These are phyloP conservation scores for Inonotus hispidus DNA, from an alignment of 1,284 basidiomycete species.

Conservation along the genomic window DNA sequence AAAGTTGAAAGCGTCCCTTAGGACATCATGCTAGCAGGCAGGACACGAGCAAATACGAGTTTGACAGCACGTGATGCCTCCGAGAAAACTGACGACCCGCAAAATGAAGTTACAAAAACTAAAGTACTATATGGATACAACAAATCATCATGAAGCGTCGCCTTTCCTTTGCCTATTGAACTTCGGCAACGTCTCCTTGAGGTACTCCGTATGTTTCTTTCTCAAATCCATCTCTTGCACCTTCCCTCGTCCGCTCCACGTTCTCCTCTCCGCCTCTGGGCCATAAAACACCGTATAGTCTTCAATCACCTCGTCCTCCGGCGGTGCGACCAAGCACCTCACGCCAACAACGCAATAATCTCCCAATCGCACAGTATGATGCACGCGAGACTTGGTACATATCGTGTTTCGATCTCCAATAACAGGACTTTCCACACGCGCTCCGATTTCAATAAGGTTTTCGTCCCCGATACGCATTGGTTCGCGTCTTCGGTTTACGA, in stretches of 20 bases:
- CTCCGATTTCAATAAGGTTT: slow-evolving; percentile 91
- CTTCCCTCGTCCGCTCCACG: slow-evolving; percentile 83
- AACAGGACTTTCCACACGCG: slow-evolving; percentile 77
- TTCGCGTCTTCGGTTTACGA: slow-evolving; percentile 80
- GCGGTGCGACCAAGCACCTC: slow-evolving; percentile 68
- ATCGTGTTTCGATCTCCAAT: slow-evolving; percentile 85
- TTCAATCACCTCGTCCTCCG: slow-evolving; percentile 72
- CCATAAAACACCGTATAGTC: slow-evolving; percentile 87
- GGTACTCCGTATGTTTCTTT: slow-evolving; percentile 85
- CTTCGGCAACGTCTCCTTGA: slow-evolving; percentile 86
- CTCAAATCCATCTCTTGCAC: slow-evolving; percentile 80
- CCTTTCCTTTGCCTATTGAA: slow-evolving; percentile 69
- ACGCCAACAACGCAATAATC: slow-evolving; percentile 81
- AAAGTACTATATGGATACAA: too few species aligned
- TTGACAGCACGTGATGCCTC: too few species aligned
- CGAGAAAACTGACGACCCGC: too few species aligned
- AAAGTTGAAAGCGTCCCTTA: not conserved
- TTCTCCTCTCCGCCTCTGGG: slow-evolving; percentile 60
- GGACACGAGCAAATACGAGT: not conserved
- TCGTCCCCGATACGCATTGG: slow-evolving; percentile 90
- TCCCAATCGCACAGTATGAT: slow-evolving; percentile 72
- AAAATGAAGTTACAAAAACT: too few species aligned
- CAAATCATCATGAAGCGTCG: slow-evolving; percentile 32
- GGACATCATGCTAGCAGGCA: not conserved
- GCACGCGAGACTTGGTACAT: slow-evolving; percentile 72